These are phyloP conservation scores for Venturia nashicola DNA, from an alignment of 2,329 filamentous ascomycete species.

Conservation along the genomic window DNA sequence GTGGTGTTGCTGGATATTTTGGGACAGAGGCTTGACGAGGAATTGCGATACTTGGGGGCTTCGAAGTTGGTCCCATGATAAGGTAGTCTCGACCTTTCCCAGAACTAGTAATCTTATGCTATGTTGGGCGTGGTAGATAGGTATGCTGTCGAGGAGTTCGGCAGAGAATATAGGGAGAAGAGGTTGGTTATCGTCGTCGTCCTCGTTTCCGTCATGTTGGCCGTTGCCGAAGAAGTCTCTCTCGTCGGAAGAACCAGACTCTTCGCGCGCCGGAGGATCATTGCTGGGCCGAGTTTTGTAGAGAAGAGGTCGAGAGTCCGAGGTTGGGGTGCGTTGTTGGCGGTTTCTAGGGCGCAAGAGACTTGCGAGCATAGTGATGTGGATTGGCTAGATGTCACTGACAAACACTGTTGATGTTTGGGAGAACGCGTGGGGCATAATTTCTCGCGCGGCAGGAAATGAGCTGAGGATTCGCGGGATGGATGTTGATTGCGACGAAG, in stretches of 20 bases:
- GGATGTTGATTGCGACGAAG: not conserved
- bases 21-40: slow-evolving; percentile 86
- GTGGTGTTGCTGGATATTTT: slow-evolving; percentile 71
- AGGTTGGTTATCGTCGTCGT: slow-evolving; percentile 20
- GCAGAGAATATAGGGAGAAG: slow-evolving; percentile 27
- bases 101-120: slow-evolving; percentile 76
- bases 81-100: slow-evolving; percentile 76
- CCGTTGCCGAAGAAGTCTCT: slow-evolving; percentile 16
- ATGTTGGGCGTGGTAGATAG: slow-evolving; percentile 84
- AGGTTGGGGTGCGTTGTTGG: not conserved
- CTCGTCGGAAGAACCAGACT: slow-evolving; percentile 10
- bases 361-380: slow-evolving; percentile 5
- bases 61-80: slow-evolving; percentile 88
- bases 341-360: slow-evolving; percentile 1
- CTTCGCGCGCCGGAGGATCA: slow-evolving; percentile 4
- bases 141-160: slow-evolving; percentile 52
- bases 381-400: not conserved
- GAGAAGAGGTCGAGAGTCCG: not conserved
- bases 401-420: not conserved
- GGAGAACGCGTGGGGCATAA: not conserved
- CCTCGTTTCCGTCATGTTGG: slow-evolving; percentile 17
- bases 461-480: not conserved
- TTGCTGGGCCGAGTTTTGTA: not conserved
- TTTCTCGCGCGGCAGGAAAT: not conserved
- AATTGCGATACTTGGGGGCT: slow-evolving; percentile 97